These are phyloP conservation scores for Hsuehochloa calcarea DNA, from an alignment of 176 grass and related monocot species.

Conservation along the genomic window DNA sequence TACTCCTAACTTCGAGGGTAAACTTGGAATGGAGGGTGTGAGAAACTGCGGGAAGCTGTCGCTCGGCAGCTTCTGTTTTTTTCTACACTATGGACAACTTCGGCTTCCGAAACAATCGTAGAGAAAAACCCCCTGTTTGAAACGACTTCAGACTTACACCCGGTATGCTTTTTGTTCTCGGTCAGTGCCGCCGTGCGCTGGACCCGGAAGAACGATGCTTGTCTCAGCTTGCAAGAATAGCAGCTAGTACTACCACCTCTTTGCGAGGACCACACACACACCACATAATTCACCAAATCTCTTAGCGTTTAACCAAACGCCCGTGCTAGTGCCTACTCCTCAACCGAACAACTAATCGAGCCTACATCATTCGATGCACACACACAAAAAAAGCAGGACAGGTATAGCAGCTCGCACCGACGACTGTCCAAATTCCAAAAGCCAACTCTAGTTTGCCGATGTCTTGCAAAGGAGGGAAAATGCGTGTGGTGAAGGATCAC, in stretches of 20 bases:
- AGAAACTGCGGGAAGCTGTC: no score
- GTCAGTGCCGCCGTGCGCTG: background rate
- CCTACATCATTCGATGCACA: background rate
- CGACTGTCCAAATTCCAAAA: background rate
- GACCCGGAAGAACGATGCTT: background rate
- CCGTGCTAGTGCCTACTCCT: background rate
- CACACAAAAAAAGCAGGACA: background rate
- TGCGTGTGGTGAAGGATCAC: slow-evolving; percentile 17
- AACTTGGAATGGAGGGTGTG: no score
- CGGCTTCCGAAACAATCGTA: no score
- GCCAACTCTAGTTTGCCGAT: background rate
- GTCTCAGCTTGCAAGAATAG: slow-evolving; percentile 16
- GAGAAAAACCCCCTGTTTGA: no score
- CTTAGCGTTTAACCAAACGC: background rate
- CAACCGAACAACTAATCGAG: background rate
- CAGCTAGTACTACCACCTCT: background rate
- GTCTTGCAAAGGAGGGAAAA: no score
- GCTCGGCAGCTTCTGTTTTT: no score
- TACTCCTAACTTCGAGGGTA: no score
- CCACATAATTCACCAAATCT: no score
- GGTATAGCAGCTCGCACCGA: background rate
- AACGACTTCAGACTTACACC: no score
- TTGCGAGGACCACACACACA: background rate
- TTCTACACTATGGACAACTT: no score
- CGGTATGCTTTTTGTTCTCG: no score